A percentile compares a stretch with the other conserved stretches of the same genome.
Conservation (phyloP, 2,329 filamentous ascomycete species). For the Alternaria solani region DNA sequence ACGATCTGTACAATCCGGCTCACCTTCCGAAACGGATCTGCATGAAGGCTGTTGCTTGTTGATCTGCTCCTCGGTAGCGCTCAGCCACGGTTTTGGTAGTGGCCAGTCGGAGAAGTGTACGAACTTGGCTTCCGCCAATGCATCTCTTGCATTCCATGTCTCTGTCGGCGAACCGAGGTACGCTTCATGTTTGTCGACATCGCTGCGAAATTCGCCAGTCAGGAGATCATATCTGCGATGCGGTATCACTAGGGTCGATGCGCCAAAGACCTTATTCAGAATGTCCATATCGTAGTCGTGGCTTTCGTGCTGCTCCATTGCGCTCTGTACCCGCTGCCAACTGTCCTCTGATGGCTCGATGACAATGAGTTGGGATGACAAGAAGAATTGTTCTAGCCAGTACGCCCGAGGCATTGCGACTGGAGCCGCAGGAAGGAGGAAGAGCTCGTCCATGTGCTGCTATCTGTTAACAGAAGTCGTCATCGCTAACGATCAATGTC, state of each 20-base stretch:
- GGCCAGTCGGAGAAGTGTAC: slow-evolving; percentile 65
- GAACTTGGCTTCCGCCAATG: slow-evolving; percentile 66
- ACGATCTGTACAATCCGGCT: background rate
- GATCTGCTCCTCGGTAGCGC: background rate
- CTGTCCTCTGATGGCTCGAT: slow-evolving; percentile 64
- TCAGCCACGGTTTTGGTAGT: background rate
- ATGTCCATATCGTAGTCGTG: background rate
- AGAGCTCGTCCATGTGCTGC: slow-evolving; percentile 71
- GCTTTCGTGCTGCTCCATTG: slow-evolving; percentile 25
- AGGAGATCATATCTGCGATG: background rate
- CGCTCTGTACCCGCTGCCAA: slow-evolving; percentile 45
- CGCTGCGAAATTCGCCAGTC: background rate
- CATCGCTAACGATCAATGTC: background rate
- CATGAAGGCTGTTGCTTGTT: background rate
- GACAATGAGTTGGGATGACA: slow-evolving; percentile 67
- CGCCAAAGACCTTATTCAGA: background rate
- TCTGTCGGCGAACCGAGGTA: slow-evolving; percentile 57
- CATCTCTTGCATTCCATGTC: slow-evolving; percentile 63
- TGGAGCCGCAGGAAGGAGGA: slow-evolving; percentile 65
- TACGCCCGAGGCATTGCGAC: slow-evolving; percentile 75
- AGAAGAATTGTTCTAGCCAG: slow-evolving; percentile 61
- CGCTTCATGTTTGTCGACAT: slow-evolving; percentile 51
- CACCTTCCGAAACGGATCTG: background rate
- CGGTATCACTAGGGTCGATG: background rate
- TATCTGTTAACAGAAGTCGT: background rate